phyloP scores from a whole-genome alignment of 2,329 filamentous ascomycete species.

The Pseudonectria buxi region DNA sequence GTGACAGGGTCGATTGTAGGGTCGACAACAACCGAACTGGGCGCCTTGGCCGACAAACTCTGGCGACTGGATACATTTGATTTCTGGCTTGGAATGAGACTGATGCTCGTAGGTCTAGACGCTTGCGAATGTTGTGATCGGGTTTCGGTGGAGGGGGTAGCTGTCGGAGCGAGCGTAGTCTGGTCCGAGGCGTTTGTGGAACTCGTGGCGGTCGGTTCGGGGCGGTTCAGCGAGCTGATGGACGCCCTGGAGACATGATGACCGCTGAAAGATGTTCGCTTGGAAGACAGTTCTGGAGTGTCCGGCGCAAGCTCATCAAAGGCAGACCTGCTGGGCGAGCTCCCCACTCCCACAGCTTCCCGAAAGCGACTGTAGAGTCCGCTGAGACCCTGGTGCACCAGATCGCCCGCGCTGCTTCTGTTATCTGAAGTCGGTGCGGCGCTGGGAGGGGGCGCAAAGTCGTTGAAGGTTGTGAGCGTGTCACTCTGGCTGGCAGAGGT shows the following conservation, averaged over 20 bases:
- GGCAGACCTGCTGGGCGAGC: conserved; percentile 32
- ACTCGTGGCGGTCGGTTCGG: conserved; percentile 30
- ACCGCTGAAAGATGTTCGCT: conserved; percentile 34
- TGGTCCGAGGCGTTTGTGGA: conserved; percentile 28
- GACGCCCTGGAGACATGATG: conserved; percentile 37
- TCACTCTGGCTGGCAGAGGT: conserved; percentile 79
- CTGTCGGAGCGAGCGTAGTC: conserved; percentile 30
- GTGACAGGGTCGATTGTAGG: conserved; percentile 44
- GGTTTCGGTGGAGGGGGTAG: conserved; percentile 30
- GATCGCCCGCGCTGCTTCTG: conserved; percentile 63
- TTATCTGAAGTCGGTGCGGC: conserved; percentile 54
- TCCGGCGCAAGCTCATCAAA: conserved; percentile 25
- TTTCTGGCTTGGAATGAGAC: conserved; percentile 39
- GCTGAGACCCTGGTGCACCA: conserved; percentile 78
- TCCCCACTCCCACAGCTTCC: conserved; percentile 69
- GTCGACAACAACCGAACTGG: conserved; percentile 34
- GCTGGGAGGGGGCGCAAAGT: conserved; percentile 68
- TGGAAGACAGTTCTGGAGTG: conserved; percentile 30
- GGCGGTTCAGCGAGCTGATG: conserved; percentile 34
- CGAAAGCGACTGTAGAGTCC: conserved; percentile 82
- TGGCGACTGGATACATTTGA: conserved; percentile 33
- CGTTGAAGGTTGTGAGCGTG: conserved; percentile 86
- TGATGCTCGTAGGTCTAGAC: conserved; percentile 43
- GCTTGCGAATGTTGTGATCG: conserved; percentile 35
- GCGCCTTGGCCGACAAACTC: conserved; percentile 36